Base-by-base conservation (phyloP, 257 asterid species). In the Solanum okadae region DNA sequence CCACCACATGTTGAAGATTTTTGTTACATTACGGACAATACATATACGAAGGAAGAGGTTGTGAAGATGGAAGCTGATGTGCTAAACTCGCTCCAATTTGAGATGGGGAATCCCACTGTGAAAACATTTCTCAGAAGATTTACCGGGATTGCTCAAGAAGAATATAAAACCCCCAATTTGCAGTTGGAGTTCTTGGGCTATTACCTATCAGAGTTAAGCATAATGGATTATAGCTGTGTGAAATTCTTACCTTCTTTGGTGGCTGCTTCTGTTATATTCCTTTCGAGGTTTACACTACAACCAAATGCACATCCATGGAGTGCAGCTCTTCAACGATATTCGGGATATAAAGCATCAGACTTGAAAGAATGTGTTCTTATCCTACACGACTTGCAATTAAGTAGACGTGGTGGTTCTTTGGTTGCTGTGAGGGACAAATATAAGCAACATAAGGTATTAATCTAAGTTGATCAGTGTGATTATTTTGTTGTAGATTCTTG, bases 1-100 rank as follows among this genome's bases (percentile, higher is more conserved):
- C 98, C 98, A 73, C 98, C 98, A 12, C 92, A 94, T n/a, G 98
- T 96, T 56, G 95, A 93, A 71, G 96, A 93, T 52, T 97, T 96
- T 56, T 93, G 96, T 89, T 93, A 94, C 88, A 95, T 95, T 10
- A 96, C 99, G 4, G 98, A 95, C 85, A 92, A 95, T 65, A 94
- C 97, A 0, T 96, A 94, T 70, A 88, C 91, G 0, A 94, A 90
- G 86, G 90, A 93, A 33, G 96, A 96, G n/a, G 93, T 97, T 5
- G 95, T 97, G 90, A 91, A 93, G 83, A 97, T 96, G 99, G 99
- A 97, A 89, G 91, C 96, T 23, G 95, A 94, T 90, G 94, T 97
- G 79, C 98, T 97, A 44, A 92, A 91, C 22, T 87, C 95, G 18
- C 98, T 97, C 84, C 90, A 90, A 42, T 96, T 96, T 86, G 98